phyloP scores from a whole-genome alignment of 2,329 filamentous ascomycete genomes.

The Apiospora sp. region DNA sequence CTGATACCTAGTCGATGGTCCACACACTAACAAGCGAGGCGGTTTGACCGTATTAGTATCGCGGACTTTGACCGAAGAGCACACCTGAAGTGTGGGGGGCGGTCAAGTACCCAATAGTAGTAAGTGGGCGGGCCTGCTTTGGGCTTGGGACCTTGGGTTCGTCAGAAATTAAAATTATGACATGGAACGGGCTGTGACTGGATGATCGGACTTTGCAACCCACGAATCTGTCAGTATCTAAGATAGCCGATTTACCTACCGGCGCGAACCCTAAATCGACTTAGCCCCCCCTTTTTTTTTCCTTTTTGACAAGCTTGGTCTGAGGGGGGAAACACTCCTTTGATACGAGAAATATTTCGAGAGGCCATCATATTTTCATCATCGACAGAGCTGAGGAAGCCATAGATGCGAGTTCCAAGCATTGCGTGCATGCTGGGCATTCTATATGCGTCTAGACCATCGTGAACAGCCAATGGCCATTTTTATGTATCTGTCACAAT shows the following conservation, averaged over 20 bases:
- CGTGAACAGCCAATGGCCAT: too few species aligned
- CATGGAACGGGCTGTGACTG: neutral
- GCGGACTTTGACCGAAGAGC: neutral
- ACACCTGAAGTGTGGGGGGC: neutral
- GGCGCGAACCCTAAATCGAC: slow-evolving; percentile 11
- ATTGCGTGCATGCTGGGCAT: too few species aligned
- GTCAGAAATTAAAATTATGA: neutral
- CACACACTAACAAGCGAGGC: too few species aligned
- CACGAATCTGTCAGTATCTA: slow-evolving; percentile 9
- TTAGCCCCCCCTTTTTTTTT: neutral
- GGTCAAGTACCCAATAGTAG: too few species aligned
- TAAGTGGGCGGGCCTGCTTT: neutral
- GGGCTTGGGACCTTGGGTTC: neutral
- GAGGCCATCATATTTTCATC: neutral
- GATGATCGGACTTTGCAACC: slow-evolving; percentile 3
- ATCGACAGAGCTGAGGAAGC: neutral
- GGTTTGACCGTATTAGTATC: too few species aligned
- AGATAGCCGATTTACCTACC: slow-evolving; percentile 16
- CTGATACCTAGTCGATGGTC: too few species aligned
- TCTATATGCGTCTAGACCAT: too few species aligned
- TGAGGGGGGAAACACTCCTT: neutral
- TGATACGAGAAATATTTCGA: neutral
- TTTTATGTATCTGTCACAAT: neutral
- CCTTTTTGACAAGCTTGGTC: neutral
- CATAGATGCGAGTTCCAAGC: neutral